Base-by-base conservation (phyloP, 1,139 yeast species). In the Blastobotrys serpentis region DNA sequence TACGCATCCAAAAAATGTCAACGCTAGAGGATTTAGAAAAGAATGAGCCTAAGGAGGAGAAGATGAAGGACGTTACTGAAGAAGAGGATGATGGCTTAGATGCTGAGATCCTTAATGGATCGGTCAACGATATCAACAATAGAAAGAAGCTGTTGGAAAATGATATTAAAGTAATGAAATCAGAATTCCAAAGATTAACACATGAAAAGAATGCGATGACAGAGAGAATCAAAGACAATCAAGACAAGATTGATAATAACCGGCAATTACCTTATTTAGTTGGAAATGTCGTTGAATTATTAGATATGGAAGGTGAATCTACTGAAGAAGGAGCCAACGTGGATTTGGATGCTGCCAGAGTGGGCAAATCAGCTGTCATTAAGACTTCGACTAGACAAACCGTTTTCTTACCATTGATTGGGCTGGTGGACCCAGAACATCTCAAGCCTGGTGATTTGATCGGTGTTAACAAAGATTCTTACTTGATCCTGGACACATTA, bases 341-440 rank as follows among this genome's bases (percentile, higher is more conserved):
- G 44, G 98, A 94, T 67, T 75, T 87, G 57, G 97, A 94, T 63
- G 89, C 97, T 47, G 80, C 95, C 10, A 81, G 96, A 56, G 79
- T 82, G 39, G 98, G 98, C n/a, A 89, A 92, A 69, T 88, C 96
- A 10, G 99, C 99, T 0, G 98, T 94, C 25, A 87, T 94, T 57
- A 92, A 94, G 71, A 94, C 99, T 0, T 87, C 96, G 1, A 92
- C 98, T 2, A 80, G 99, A 64, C 99, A 94, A 66, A 94, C 99
- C 6, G 95, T 94, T 41, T 94, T 92, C 62, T 74, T 94, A 63
- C 99, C 99, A 38, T 78, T 94, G 71, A 87, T 92, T 56, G 99
- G 99, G 17, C 74, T 94, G 52, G 98, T 94, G 21, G 97, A 90
- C 59, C 89, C 96, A 1, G 82, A 82, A 44, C 78, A 77, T 23